Conservation (phyloP, 192 early-diverging fungal genomes). For the Spizellomyces punctatus region DNA sequence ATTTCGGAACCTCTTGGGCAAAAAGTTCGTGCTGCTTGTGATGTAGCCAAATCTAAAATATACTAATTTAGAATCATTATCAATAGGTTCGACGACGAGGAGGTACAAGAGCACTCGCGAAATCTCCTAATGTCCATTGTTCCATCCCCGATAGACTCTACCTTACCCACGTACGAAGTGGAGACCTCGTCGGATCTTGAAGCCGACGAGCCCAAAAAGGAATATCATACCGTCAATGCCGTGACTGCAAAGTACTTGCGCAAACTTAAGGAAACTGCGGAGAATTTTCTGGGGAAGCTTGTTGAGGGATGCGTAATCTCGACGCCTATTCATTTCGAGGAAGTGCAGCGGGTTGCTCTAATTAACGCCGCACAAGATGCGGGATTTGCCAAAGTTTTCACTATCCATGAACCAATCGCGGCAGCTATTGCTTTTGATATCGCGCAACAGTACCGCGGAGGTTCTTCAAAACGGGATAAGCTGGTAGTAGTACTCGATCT, state of each 20-base stretch:
- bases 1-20: constrained; percentile 86
- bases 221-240: constrained; percentile 68
- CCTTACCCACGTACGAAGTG: constrained; percentile 45
- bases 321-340: constrained; percentile 82
- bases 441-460: constrained; percentile 40
- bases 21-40: constrained; percentile 53
- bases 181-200: constrained; percentile 58
- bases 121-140: constrained; percentile 43
- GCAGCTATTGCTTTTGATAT: constrained; percentile 80
- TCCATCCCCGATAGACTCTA: constrained; percentile 31
- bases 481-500: constrained; percentile 86
- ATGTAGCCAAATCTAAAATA: background rate
- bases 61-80: background rate
- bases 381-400: constrained; percentile 78
- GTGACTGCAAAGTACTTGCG: constrained; percentile 78
- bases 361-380: constrained; percentile 68
- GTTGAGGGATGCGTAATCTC: constrained; percentile 85
- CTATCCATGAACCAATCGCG: constrained; percentile 87
- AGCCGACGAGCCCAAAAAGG: constrained; percentile 47
- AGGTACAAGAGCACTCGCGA: constrained; percentile 37
- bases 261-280: constrained; percentile 84
- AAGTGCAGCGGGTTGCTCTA: constrained; percentile 70
- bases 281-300: constrained; percentile 77
- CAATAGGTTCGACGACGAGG: constrained; percentile 45
- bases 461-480: constrained; percentile 60